A percentile compares a stretch with the other conserved stretches of the same genome.
These are phyloP conservation scores for Candida insectalens DNA, from an alignment of 805 yeast genomes.

Conservation along the genomic window DNA sequence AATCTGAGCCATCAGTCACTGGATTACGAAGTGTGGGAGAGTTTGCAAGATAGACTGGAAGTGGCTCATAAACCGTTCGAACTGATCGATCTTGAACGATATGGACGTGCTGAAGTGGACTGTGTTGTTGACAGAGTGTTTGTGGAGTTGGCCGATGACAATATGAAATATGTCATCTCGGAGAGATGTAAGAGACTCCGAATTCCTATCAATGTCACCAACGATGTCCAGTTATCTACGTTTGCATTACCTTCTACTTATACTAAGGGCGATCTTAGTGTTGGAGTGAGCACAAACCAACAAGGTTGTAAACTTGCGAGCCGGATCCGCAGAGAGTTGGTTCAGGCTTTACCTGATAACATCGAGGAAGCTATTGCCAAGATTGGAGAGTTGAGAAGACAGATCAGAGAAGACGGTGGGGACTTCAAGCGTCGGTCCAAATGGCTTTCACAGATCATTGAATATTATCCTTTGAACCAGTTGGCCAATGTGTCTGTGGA, in stretches of 20 bases:
- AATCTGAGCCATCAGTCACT: no score
- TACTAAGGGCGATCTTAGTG: slow-evolving; percentile 56
- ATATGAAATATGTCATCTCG: slow-evolving; percentile 26
- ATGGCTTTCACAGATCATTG: slow-evolving; percentile 86
- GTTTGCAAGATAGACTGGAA: slow-evolving; percentile 9
- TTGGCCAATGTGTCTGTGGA: slow-evolving; percentile 51
- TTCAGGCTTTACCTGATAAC: slow-evolving; percentile 54
- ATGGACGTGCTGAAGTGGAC: slow-evolving; percentile 58
- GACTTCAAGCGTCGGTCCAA: slow-evolving; percentile 51
- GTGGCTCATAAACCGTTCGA: slow-evolving; percentile 24
- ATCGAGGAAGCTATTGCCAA: slow-evolving; percentile 60
- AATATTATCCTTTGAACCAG: slow-evolving; percentile 70
- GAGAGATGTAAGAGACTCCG: slow-evolving; percentile 47
- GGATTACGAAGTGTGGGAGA: no score
- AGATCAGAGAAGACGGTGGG: slow-evolving; percentile 6
- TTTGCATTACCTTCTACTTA: slow-evolving; percentile 70
- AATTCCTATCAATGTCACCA: slow-evolving; percentile 77
- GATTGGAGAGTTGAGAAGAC: slow-evolving; percentile 57
- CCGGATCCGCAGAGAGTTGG: slow-evolving; percentile 67
- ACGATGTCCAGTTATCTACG: slow-evolving; percentile 60
- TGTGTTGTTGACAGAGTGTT: slow-evolving; percentile 68
- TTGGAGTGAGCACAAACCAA: slow-evolving; percentile 80
- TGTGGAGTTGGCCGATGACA: slow-evolving; percentile 34
- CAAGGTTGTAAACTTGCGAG: slow-evolving; percentile 84
- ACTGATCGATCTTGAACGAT: slow-evolving; percentile 33